Evolutionary conservation across 176 grass and related monocot genomes (phyloP), one percentile per base, ranked within the genome.

Genomic region (Phragmites australis): DNA sequence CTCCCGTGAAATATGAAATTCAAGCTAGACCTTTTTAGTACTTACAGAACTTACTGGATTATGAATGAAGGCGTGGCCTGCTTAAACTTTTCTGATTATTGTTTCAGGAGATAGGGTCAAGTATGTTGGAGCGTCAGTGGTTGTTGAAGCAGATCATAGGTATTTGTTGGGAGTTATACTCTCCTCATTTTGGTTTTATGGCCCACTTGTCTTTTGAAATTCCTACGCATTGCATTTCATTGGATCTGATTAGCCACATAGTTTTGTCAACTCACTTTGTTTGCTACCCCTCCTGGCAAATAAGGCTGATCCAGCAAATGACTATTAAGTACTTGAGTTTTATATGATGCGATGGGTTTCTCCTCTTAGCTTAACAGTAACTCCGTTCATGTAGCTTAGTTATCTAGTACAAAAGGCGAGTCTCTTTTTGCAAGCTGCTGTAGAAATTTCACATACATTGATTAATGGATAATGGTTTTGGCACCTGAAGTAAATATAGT

Each of bases 31-130:
- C 61, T 49, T 49, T 25, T 37, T 78, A 65, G 29, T 54, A 55
- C 17, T 44, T 22, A 79, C 18, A 59, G 9, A 68, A 80, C 53
- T 68, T 42, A 67, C 32, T 41, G 51, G 73, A 68, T 26, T 60
- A 8, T 41, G 6, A 54, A 81, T 80, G 53, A 75, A 69, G 57
- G 37, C 39, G 12, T 8, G 12, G 37, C 37, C 13, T 18, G 58
- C 49, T 83, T 84, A 39, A 14, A 78, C 40, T 76, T 81, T 78
- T 62, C n/a, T 70, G 16, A 66, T 82, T 55, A 50, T 70, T 79
- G 4, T 70, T 84, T 89, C 90, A 98, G 95, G 95, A 60, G 88
- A 94, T 63, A 88, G 90, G 52, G 88, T 98, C 55, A 98, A 93
- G 84, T 98, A 94, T 79, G 56, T 93, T 55, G 89, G 89, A 56